Base-by-base conservation (phyloP, 2,329 filamentous ascomycete species). In the Hypoxylon sp. region DNA sequence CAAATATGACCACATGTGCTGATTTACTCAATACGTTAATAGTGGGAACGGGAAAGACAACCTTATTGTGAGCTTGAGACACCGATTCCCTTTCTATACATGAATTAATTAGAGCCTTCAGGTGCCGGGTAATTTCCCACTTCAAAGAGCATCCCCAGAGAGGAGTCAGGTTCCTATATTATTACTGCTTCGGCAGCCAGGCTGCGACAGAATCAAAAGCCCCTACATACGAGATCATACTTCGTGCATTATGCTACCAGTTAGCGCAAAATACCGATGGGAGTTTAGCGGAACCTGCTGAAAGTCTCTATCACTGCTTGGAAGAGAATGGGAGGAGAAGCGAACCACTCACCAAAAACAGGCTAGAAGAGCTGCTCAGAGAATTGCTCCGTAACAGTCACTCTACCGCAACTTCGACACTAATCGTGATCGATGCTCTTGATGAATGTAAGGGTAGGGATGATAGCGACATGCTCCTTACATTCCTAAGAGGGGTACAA, bases 151-250 rank as follows among this genome's bases (percentile, higher is more conserved):
- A 9, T 34, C 30, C 30, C 19, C 5, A 16, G 4, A 34, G 9
- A 9, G 15, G 30, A 12, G 8, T 34, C 30, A 34, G 30, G 19
- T 34, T 34, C 30, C 5, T 34, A 4, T 15, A 3, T 2, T 34
- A 34, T 19, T 34, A 34, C 30, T 34, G 30, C 30, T 34, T 34
- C 30, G 30, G 30, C 3, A 34, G 30, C 9, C 30, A 34, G 19
- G 16, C 13, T 15, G 13, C 30, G 4, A 34, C 30, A 7, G 15
- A 34, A 19, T 34, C 30, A 11, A 19, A 34, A 19, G 15, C 21
- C 5, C 21, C 30, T 34, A 34, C 30, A 19, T 34, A 34, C 11
- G 30, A 19, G 15, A 34, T 5, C 13, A 34, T 34, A 19, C 7
- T 34, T 34, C 30, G 30, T 11, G 30, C 30, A 2, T 16, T 34